Percentiles rank a stretch among this genome's conserved stretches.
Conservation (phyloP, 2,329 filamentous ascomycete genomes). For the Mollisiaceae sp. region DNA sequence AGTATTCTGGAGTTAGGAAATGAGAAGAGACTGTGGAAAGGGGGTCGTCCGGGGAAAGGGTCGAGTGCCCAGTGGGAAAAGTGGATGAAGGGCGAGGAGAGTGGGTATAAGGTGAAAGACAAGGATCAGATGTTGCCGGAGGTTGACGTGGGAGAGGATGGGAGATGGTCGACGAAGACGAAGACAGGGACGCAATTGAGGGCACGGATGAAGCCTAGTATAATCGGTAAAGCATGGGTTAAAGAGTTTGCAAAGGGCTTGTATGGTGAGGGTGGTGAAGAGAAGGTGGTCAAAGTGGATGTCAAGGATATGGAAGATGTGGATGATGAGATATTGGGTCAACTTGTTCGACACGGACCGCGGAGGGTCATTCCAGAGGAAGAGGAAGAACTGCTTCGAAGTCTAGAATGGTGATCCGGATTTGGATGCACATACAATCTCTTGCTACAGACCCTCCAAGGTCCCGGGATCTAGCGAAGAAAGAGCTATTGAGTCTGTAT, state of each 20-base stretch:
- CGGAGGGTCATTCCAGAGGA: neutral
- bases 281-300: slow-evolving; percentile 21
- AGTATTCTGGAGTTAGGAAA: slow-evolving; percentile 54
- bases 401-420: neutral
- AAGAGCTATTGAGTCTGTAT: too few species aligned
- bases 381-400: neutral
- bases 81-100: neutral
- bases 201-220: slow-evolving; percentile 19
- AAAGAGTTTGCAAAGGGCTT: slow-evolving; percentile 30
- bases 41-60: neutral
- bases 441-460: neutral
- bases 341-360: neutral
- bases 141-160: slow-evolving; percentile 12
- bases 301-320: slow-evolving; percentile 16
- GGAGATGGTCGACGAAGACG: slow-evolving; percentile 10
- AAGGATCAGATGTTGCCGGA: neutral
- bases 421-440: neutral
- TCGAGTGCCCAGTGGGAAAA: neutral
- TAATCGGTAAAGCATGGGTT: slow-evolving; percentile 30
- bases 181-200: slow-evolving; percentile 17
- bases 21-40: slow-evolving; percentile 46
- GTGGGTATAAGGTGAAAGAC: neutral
- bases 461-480: neutral
- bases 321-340: slow-evolving; percentile 9
- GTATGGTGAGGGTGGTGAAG: slow-evolving; percentile 22